Percentiles rank a stretch among this genome's conserved stretches.
Evolutionary conservation across 768 basidiomycete genomes (phyloP).

Genomic region (Suillus subalutaceus): DNA sequence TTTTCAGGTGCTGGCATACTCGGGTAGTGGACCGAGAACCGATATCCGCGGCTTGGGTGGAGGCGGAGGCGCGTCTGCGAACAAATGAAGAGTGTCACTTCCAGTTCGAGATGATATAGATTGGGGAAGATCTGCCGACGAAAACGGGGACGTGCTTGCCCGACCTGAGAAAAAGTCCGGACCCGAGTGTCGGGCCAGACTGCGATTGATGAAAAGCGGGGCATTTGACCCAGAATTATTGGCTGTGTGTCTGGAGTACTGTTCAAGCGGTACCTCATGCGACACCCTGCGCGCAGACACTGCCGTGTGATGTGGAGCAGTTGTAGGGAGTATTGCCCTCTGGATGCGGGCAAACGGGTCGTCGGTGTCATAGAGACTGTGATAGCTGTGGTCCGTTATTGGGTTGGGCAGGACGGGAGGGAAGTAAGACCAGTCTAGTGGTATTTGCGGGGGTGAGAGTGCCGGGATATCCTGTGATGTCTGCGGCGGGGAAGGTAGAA

Average conservation of each 20-base stretch:
- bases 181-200: not conserved
- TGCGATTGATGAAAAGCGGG: conserved; percentile 3
- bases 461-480: conserved; percentile 7
- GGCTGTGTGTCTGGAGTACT: not conserved
- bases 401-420: not conserved
- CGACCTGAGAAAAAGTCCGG: not conserved
- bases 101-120: not conserved
- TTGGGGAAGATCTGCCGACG: not conserved
- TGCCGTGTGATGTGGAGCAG: not conserved
- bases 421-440: not conserved
- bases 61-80: not conserved
- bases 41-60: not conserved
- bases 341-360: conserved; percentile 1
- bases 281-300: not conserved
- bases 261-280: not conserved
- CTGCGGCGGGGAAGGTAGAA: conserved; percentile 16
- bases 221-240: not conserved
- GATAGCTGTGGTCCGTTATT: not conserved
- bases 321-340: not conserved
- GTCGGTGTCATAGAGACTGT: not conserved
- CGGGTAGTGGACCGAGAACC: not conserved
- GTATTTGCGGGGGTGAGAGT: not conserved
- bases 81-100: too few relatives aligned
- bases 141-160: not conserved
- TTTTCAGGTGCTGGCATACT: not conserved